Percentiles rank a stretch among this genome's conserved stretches.
Evolutionary conservation across 225 moss, liverwort and hornwort species (phyloP).

Genomic region (Asterella californica): DNA sequence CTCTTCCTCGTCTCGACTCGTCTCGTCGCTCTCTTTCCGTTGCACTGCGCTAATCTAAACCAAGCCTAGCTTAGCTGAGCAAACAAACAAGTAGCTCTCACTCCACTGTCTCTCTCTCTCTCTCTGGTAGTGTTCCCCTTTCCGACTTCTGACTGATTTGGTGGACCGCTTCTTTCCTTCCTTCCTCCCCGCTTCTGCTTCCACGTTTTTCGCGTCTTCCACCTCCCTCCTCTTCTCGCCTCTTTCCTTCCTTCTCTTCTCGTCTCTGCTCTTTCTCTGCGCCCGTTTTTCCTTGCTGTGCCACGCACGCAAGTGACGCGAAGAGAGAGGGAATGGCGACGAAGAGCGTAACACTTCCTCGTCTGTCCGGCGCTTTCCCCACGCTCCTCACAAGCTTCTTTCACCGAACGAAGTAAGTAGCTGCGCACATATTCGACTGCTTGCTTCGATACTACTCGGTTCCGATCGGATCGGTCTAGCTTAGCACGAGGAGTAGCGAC

Average conservation of each 20-base stretch:
- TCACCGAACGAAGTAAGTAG: not conserved
- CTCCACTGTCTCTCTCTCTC: not conserved
- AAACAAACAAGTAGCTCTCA: not conserved
- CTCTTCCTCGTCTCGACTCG: not conserved
- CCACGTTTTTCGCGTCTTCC: not conserved
- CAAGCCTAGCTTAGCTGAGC: not conserved
- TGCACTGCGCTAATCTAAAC: not conserved
- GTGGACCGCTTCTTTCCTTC: not conserved
- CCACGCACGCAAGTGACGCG: constrained; percentile 5
- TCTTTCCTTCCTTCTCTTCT: not conserved
- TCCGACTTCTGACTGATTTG: not conserved
- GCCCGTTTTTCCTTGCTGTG: not conserved
- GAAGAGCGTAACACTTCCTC: not conserved
- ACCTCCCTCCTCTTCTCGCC: not conserved
- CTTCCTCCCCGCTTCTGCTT: not conserved
- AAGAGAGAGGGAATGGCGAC: not conserved
- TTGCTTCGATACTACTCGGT: not conserved
- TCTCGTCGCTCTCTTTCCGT: not conserved
- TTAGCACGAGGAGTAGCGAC: not conserved
- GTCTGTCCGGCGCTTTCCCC: too few relatives aligned
- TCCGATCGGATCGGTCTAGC: not conserved
- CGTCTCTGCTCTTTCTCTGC: not conserved
- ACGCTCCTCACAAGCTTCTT: not conserved
- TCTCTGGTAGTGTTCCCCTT: too few relatives aligned
- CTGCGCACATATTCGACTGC: not conserved